A percentile compares a stretch with the other conserved stretches of the same genome.
phyloP scores from a whole-genome alignment of 163 green algal species.

The Chlorella variabilis region DNA sequence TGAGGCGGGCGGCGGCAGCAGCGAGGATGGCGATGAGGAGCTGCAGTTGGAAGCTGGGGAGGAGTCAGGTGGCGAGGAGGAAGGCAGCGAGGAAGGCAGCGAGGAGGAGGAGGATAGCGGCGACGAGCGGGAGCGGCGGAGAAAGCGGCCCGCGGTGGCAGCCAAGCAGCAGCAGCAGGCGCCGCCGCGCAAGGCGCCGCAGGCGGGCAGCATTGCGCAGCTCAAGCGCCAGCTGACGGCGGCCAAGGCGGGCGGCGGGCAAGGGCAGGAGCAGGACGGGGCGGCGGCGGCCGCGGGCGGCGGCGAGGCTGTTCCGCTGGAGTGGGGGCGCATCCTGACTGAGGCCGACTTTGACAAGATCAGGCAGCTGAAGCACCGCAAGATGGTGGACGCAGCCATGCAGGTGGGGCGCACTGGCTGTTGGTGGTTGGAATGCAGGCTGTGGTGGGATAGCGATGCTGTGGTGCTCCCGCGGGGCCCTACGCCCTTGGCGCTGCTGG shows the following conservation, averaged over 20 bases:
- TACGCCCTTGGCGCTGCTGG: no score
- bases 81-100: slow-evolving; percentile 30
- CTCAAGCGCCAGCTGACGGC: slow-evolving; percentile 74
- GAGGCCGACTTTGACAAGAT: slow-evolving; percentile 89
- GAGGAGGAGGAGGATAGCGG: slow-evolving; percentile 4
- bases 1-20: slow-evolving; percentile 40
- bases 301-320: slow-evolving; percentile 56
- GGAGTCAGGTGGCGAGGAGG: slow-evolving; percentile 37
- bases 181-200: slow-evolving; percentile 12
- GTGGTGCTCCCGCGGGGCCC: neutral
- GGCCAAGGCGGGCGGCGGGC: slow-evolving; percentile 47
- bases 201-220: slow-evolving; percentile 61
- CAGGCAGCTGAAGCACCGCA: slow-evolving; percentile 55
- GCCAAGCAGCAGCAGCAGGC: neutral
- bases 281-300: slow-evolving; percentile 19
- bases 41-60: slow-evolving; percentile 35
- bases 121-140: neutral
- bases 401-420: slow-evolving; percentile 37
- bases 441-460: neutral
- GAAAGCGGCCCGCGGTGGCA: neutral
- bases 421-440: no score
- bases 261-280: neutral
- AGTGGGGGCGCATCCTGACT: slow-evolving; percentile 78
- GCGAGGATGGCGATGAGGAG: slow-evolving; percentile 41
- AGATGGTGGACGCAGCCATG: slow-evolving; percentile 52